Evolutionary conservation across 179 eudicot genomes (phyloP), one percentile per base, ranked within the genome.

Genomic region (Corrigiola litoralis): DNA sequence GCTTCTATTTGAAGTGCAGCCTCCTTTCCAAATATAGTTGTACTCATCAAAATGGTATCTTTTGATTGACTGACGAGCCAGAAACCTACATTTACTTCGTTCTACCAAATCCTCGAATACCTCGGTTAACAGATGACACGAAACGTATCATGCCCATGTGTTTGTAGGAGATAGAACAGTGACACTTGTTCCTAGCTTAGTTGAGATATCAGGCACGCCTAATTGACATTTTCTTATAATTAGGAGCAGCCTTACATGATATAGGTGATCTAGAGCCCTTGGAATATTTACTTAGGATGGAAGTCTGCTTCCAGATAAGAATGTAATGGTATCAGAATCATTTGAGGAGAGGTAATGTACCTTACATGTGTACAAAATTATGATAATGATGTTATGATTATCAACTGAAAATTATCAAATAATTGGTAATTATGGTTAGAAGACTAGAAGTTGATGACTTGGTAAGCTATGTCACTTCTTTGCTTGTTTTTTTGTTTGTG

Each of bases 351-450:
- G 61, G 68, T 31, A 42, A 5, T 45, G 51, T 40, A 25, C 74
- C 28, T 61, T 63, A 63, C 63, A 36, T 54, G 47, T 33, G 34
- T 46, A 49, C 17, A 18, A 46, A 45, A 54, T 58, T 56, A 3
- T 64, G 75, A 56, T 24, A 71, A 38, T 58, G 73, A 69, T 69
- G 67, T 69, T 51, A 20, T 16, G 33, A 49, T 69, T 51, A 20
- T 16, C 25, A 49, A 40, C 36, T 69, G 8, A 40, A 46, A 16
- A 23, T 14, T 61, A 52, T 12, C 65, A 68, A 47, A 28, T 24
- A 28, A 42, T 33, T 13, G 3, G 41, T 10, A 50, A 23, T 14
- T 25, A 24, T 34, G 6, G 36, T 24, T 64, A 4, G 20, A 0
- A 34, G 17, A 58, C 20, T 12, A 36, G 31, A 0, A 5, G 47